Evolutionary conservation across 768 basidiomycete species (phyloP), one percentile per base, ranked within the genome.

Genomic region (Tricholoma saponaceum): DNA sequence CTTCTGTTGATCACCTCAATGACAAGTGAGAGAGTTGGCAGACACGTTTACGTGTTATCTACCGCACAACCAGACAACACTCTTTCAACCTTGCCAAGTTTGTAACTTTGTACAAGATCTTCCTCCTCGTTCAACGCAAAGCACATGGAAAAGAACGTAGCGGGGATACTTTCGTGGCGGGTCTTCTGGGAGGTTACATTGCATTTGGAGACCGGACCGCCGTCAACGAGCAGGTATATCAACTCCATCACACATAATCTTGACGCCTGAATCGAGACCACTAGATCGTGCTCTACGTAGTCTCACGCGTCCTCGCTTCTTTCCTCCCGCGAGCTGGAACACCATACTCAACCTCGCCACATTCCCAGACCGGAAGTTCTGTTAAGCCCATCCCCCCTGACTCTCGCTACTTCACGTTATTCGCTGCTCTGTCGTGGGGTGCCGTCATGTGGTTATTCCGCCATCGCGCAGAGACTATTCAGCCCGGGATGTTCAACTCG

Each of bases 361-460:
- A 71, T 59, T 70, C 76, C 4, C 67, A 78, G 5, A 62, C 79
- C 26, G 67, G 77, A 53, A 67, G 74, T 18, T 60, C 72, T 35
- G 78, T 80, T 44, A 84, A 81, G 66, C 90, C 95, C 2, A 71
- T 92, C 33, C 94, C 95, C 6, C 95, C 95, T 3, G 83, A 96
- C 67, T 77, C 92, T 16, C 76, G 83, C 13, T 87, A 91, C 69
- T 99, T 98, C 73, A 84, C 89, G 1, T 67, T 90, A 46, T 94
- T 95, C 60, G 90, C 95, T 3, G 92, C 95, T 0, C 63, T 98
- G 13, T 82, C 87, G 30, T 98, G 97, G 97, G 97, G 93, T 44
- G 82, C 89, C 7, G 95, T 98, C 47, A 98, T 99, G 96, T 99
- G 89, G 83, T 75, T 97, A 59, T 98, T 95, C 81, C 80, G 86